Base-by-base conservation (phyloP, 371 early-diverging fungal species). In the Parasitella parasitica region DNA sequence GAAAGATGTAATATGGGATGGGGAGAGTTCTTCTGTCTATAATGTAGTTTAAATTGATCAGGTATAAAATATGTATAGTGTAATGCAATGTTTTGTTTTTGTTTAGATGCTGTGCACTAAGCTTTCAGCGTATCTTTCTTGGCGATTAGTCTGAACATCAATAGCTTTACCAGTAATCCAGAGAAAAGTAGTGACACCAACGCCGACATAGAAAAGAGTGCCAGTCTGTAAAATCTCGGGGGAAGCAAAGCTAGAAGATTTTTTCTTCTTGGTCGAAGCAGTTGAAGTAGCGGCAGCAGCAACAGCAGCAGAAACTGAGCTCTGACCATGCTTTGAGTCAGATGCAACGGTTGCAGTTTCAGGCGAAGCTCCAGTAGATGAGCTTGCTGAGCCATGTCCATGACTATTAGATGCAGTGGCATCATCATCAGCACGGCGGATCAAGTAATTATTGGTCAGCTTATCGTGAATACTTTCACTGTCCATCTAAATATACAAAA, bases 101-200 rank as follows among this genome's bases (percentile, higher is more conserved):
- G 32, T 57, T 55, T 68, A 68, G 41, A 63, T 48, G 34, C 59
- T 52, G 52, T 63, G 48, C 9, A 48, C 63, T 6, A 41, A 34
- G 13, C 55, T 59, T 51, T 63, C 68, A 53, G 71, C 67, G 24
- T 67, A 71, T 37, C 59, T 58, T 32, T 71, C 71, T 60, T 67
- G 61, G 15, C 71, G 67, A 7, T 71, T 52, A 13, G 48, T 59
- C 15, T 67, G 49, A 26, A 60, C 35, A 53, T 71, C 71, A 15
- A 71, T 60, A 7, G 49, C 35, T 38, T 67, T 67, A 18, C 71
- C 71, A 15, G 71, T 67, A 15, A 27, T 28, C 71, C 71, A 71
- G 5, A 71, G 67, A 9, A 55, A 22, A 27, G 48, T 39, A 60
- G 71, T 63, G 7, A 67, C 57, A 43, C 39, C 38, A 34, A 60